Conservation (phyloP, 257 asterid species). For the Plantago elongata region DNA sequence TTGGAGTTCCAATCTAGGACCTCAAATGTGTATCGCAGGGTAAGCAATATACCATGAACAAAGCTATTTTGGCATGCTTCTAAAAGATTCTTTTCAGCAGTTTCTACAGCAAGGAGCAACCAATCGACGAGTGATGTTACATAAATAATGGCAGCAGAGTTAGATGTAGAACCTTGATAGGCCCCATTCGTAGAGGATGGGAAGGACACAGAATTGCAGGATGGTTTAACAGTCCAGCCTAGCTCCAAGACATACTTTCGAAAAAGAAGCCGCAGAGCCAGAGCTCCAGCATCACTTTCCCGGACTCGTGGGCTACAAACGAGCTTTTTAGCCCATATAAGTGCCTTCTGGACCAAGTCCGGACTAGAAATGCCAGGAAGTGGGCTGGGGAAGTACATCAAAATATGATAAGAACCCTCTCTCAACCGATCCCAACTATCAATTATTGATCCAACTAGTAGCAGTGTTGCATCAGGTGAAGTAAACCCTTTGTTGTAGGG, state of each 20-base stretch:
- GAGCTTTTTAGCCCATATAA: conserved; percentile 84
- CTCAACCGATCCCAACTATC: conserved; percentile 97
- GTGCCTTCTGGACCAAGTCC: conserved; percentile 47
- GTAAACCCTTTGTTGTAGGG: conserved; percentile 68
- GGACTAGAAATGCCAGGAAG: conserved; percentile 74
- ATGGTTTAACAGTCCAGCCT: conserved; percentile 59
- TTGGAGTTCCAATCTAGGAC: conserved; percentile 81
- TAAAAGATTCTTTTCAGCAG: conserved; percentile 78
- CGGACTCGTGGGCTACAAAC: conserved; percentile 94
- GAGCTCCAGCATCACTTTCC: conserved; percentile 99
- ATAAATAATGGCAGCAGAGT: conserved; percentile 55
- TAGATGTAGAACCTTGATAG: conserved; percentile 21
- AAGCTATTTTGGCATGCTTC: conserved; percentile 87
- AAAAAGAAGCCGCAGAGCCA: conserved; percentile 75
- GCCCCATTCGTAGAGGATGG: conserved; percentile 35
- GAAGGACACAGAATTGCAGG: conserved; percentile 41
- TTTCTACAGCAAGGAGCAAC: conserved; percentile 72
- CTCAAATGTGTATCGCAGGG: conserved; percentile 93
- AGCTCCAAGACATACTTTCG: conserved; percentile 84
- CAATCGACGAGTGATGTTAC: conserved; percentile 74
- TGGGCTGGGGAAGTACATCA: conserved; percentile 81
- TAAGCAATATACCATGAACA: conserved; percentile 87
- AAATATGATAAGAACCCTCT: conserved; percentile 66
- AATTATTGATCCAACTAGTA: conserved; percentile 83
- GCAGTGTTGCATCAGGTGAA: conserved; percentile 67